These are phyloP conservation scores for Hibiscus trionum DNA, from an alignment of 345 rosid species.

Conservation along the genomic window DNA sequence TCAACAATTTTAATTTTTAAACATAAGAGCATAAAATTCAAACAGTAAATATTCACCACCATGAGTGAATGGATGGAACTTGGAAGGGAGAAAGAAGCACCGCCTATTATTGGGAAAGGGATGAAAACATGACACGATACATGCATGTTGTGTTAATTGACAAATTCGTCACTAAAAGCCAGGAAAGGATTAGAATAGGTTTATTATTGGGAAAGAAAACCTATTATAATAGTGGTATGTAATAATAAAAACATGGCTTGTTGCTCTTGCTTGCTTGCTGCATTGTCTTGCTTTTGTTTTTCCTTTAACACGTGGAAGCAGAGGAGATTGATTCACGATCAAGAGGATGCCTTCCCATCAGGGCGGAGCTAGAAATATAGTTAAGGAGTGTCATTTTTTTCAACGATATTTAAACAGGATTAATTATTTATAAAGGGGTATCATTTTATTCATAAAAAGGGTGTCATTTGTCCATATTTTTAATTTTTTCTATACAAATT, in stretches of 20 bases:
- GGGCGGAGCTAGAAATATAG: too few relatives aligned
- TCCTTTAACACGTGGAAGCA: conserved; percentile 13
- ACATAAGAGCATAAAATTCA: too few relatives aligned
- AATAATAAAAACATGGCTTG: conserved; percentile 7
- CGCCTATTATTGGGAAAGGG: not conserved
- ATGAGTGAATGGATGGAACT: too few relatives aligned
- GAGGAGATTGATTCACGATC: conserved; percentile 2
- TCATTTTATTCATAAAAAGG: too few relatives aligned
- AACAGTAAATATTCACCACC: not conserved
- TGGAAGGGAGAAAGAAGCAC: not conserved
- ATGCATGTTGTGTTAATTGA: not conserved
- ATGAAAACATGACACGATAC: not conserved
- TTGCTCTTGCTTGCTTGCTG: conserved; percentile 1
- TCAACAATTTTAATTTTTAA: too few relatives aligned
- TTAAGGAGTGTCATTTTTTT: too few relatives aligned
- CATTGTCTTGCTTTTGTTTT: not conserved
- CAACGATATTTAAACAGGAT: too few relatives aligned
- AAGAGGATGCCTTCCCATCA: not conserved
- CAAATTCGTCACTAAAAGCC: not conserved
- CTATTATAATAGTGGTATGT: not conserved
- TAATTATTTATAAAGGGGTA: too few relatives aligned
- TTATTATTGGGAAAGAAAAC: not conserved
- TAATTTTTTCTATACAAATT: too few relatives aligned
- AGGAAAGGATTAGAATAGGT: too few relatives aligned
- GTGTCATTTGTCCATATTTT: too few relatives aligned